Evolutionary conservation across 2,329 filamentous ascomycete species (phyloP).

Genomic region (Zasmidium cellare): DNA sequence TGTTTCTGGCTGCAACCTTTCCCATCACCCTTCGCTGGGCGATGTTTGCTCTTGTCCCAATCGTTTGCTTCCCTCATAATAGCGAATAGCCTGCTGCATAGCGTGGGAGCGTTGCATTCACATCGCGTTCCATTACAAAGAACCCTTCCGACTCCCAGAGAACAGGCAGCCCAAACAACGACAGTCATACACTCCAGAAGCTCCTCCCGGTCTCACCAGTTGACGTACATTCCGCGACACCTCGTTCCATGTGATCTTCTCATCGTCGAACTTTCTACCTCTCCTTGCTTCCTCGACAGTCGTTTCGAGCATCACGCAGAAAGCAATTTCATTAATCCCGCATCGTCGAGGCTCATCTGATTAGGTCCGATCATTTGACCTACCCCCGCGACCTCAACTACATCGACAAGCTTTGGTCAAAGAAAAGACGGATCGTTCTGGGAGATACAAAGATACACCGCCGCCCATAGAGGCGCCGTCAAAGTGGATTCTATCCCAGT

Average conservation of each 20-base stretch:
- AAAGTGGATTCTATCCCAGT: slow-evolving; percentile 37
- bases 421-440: background rate
- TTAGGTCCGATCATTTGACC: background rate
- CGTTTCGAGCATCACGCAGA: slow-evolving; percentile 5
- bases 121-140: background rate
- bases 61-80: slow-evolving; percentile 10
- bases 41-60: background rate
- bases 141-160: slow-evolving; percentile 2
- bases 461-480: slow-evolving; percentile 18
- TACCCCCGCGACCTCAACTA: background rate
- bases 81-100: slow-evolving; percentile 6
- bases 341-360: background rate
- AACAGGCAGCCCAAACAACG: slow-evolving; percentile 13
- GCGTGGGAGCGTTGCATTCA: slow-evolving; percentile 13
- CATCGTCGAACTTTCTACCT: slow-evolving; percentile 1
- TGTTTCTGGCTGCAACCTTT: background rate
- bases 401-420: background rate
- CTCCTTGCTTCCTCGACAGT: slow-evolving; percentile 9
- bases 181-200: background rate
- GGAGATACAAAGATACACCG: slow-evolving; percentile 1
- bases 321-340: background rate
- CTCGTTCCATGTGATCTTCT: slow-evolving; percentile 18
- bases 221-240: slow-evolving; percentile 19
- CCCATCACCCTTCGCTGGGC: background rate
- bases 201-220: background rate